Evolutionary conservation across 495 filamentous ascomycete genomes (phyloP).

Genomic region (Emericellopsis terricola): DNA sequence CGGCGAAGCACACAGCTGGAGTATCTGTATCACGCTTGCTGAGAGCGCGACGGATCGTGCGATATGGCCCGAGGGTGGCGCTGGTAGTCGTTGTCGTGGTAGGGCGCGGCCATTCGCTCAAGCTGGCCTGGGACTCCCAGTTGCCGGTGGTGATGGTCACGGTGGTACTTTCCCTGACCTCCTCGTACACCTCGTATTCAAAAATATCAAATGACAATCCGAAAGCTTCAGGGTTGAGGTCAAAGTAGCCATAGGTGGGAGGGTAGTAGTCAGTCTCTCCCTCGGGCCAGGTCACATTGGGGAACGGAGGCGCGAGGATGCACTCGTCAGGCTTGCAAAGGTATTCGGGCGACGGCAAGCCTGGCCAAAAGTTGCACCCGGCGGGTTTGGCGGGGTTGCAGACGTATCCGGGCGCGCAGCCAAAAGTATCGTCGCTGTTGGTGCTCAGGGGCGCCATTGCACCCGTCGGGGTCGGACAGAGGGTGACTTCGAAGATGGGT

Average conservation of each 20-base stretch:
- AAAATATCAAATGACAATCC: slow-evolving; percentile 47
- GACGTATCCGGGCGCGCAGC: slow-evolving; percentile 43
- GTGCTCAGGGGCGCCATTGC: not conserved
- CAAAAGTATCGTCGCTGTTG: slow-evolving; percentile 29
- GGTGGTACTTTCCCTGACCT: slow-evolving; percentile 7
- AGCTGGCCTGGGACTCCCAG: slow-evolving; percentile 22
- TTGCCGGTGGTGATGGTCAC: slow-evolving; percentile 24
- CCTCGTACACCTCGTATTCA: slow-evolving; percentile 10
- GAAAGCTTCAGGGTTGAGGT: slow-evolving; percentile 43
- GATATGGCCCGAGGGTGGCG: not conserved
- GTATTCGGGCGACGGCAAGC: slow-evolving; percentile 32
- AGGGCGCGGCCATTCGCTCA: slow-evolving; percentile 18
- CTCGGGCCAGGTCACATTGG: slow-evolving; percentile 19
- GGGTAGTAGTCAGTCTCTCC: slow-evolving; percentile 31
- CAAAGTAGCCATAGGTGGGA: slow-evolving; percentile 38
- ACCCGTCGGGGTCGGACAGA: slow-evolving; percentile 13
- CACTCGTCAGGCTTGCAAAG: slow-evolving; percentile 38
- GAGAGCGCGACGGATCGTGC: slow-evolving; percentile 3
- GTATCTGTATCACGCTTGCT: slow-evolving; percentile 19
- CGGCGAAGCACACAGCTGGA: slow-evolving; percentile 30
- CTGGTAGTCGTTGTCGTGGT: slow-evolving; percentile 3
- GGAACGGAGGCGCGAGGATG: slow-evolving; percentile 22
- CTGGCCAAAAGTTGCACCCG: slow-evolving; percentile 34
- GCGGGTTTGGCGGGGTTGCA: slow-evolving; percentile 31
- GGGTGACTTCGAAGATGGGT: slow-evolving; percentile 10